These are phyloP conservation scores for Solanum piurae DNA, from an alignment of 257 asterid species.

Conservation along the genomic window DNA sequence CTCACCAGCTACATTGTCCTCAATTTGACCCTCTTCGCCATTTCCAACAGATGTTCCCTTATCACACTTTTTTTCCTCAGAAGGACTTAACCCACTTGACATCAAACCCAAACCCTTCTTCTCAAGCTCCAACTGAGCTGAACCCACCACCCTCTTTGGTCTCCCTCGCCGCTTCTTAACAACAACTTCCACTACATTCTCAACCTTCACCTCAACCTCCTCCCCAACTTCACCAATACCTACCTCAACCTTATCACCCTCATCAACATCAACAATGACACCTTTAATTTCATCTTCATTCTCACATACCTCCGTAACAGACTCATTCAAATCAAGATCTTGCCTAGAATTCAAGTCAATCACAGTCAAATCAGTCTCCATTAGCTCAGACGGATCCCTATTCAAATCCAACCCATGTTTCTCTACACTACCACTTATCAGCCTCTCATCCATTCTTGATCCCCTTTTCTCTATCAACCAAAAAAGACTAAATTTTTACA, in stretches of 20 bases:
- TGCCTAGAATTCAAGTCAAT: constrained; percentile 2
- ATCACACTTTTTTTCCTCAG: neutral
- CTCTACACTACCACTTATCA: constrained; percentile 7
- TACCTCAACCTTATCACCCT: neutral
- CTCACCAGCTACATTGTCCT: constrained; percentile 1
- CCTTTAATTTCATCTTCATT: neutral
- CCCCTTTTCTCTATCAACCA: neutral
- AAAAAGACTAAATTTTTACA: neutral
- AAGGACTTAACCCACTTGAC: neutral
- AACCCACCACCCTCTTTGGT: neutral
- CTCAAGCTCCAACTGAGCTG: neutral
- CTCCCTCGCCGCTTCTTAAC: neutral
- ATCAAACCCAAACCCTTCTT: neutral
- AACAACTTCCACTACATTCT: neutral
- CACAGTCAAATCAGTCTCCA: neutral
- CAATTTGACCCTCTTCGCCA: neutral
- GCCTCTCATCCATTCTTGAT: constrained; percentile 17
- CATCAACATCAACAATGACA: constrained; percentile 1
- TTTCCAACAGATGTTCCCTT: neutral
- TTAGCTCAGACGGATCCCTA: constrained; percentile 12
- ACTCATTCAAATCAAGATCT: neutral
- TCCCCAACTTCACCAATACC: neutral
- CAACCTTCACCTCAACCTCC: neutral
- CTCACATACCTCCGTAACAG: neutral
- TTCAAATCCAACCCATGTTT: constrained; percentile 23